Percentiles rank a stretch among this genome's conserved stretches.
phyloP scores from a whole-genome alignment of 768 basidiomycete genomes.

The Lactarius pseudohatsudake region DNA sequence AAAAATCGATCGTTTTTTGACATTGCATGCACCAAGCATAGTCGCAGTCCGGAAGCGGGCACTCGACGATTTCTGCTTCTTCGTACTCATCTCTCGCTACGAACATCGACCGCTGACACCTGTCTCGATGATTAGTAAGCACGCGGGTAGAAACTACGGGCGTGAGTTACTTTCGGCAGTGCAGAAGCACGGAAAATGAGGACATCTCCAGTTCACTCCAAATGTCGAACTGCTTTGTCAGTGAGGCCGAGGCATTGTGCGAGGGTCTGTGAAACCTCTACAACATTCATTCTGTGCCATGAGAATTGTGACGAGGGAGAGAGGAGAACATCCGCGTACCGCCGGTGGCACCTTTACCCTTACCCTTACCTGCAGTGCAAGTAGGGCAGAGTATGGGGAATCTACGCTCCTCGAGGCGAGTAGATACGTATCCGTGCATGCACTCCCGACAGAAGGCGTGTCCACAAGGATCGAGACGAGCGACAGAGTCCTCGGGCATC shows the following conservation, averaged over 20 bases:
- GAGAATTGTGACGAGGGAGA: not conserved
- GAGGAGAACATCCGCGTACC: constrained; percentile 33
- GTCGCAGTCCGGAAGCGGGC: constrained; percentile 35
- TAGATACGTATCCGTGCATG: constrained; percentile 42
- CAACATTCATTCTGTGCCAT: not conserved
- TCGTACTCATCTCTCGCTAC: constrained; percentile 36
- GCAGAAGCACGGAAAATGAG: constrained; percentile 43
- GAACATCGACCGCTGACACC: constrained; percentile 31
- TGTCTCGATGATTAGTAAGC: constrained; percentile 5
- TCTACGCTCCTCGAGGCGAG: constrained; percentile 52
- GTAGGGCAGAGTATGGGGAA: constrained; percentile 64
- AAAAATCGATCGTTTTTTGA: constrained; percentile 30
- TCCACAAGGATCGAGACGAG: constrained; percentile 44
- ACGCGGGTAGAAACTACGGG: not conserved
- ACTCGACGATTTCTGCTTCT: constrained; percentile 30
- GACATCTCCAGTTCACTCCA: constrained; percentile 50
- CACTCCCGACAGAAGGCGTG: constrained; percentile 60
- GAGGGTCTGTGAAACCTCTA: constrained; percentile 44
- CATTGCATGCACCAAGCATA: constrained; percentile 39
- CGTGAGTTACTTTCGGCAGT: constrained; percentile 49
- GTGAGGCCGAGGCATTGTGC: constrained; percentile 48
- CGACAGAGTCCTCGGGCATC: constrained; percentile 43
- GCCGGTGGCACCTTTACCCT: constrained; percentile 31
- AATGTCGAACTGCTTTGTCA: constrained; percentile 41
- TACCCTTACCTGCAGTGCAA: constrained; percentile 41